Conservation (phyloP, 176 grass and related monocot genomes). For the Triticum urartu region DNA sequence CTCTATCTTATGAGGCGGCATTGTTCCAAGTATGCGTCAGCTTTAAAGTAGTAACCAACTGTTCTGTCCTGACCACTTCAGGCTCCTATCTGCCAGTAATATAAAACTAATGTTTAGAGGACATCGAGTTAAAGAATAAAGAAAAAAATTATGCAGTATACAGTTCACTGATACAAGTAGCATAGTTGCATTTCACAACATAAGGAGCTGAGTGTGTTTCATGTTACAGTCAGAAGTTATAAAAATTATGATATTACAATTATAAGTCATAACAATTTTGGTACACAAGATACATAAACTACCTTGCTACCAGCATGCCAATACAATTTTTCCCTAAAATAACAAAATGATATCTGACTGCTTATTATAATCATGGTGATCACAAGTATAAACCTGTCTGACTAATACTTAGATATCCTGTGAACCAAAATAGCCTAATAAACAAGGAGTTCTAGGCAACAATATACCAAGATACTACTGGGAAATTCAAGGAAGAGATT, state of each 20-base stretch:
- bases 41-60: not conserved
- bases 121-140: not conserved
- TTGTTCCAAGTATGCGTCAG: constrained; percentile 27
- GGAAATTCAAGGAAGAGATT: not conserved
- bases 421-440: not conserved
- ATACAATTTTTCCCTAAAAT: not conserved
- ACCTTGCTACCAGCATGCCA: not conserved
- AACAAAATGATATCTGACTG: not conserved
- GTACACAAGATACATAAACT: not conserved
- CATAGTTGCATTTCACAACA: not conserved
- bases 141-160: not conserved
- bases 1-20: constrained; percentile 69
- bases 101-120: not conserved
- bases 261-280: not conserved
- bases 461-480: not conserved
- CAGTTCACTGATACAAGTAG: not conserved
- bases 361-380: not conserved
- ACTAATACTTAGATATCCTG: not conserved
- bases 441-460: not conserved
- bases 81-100: not conserved
- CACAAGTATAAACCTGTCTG: not conserved
- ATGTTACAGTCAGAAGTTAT: not conserved
- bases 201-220: not conserved
- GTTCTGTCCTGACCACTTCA: not conserved
- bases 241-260: not conserved